phyloP scores from a whole-genome alignment of 306 rosid genomes.

The Canavalia gladiata region DNA sequence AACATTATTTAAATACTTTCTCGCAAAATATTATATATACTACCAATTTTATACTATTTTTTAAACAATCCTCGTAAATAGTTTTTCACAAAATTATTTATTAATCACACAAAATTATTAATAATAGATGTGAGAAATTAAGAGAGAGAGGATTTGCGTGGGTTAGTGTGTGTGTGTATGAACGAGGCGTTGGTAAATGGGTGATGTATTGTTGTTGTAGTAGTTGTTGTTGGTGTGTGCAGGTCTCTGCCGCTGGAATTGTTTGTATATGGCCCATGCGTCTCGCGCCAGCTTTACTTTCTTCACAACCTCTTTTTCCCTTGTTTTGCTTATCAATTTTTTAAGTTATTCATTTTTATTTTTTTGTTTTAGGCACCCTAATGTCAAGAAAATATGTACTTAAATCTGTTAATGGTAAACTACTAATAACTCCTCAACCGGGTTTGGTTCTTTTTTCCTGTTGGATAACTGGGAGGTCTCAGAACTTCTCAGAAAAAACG shows the following conservation, averaged over 20 bases:
- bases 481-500: slow-evolving; percentile 22
- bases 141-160: neutral
- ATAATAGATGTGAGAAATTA: neutral
- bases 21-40: neutral
- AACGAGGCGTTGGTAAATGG: slow-evolving; percentile 47
- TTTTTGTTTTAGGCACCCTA: neutral
- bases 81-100: neutral
- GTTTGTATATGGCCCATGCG: slow-evolving; percentile 64
- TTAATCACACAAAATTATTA: neutral
- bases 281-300: slow-evolving; percentile 59
- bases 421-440: slow-evolving; percentile 23
- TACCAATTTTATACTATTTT: slow-evolving; percentile 4
- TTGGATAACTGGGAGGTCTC: slow-evolving; percentile 37
- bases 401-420: neutral
- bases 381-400: no score
- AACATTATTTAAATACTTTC: neutral
- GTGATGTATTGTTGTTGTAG: slow-evolving; percentile 45
- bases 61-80: slow-evolving; percentile 15
- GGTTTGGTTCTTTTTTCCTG: slow-evolving; percentile 7
- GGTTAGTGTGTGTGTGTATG: slow-evolving; percentile 30
- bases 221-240: slow-evolving; percentile 57
- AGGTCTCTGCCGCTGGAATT: slow-evolving; percentile 61
- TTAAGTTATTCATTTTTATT: neutral
- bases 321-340: neutral
- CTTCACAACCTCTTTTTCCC: neutral